A percentile compares a stretch with the other conserved stretches of the same genome.
These are phyloP conservation scores for Penstemon davidsonii DNA, from an alignment of 257 asterid species.

Conservation along the genomic window DNA sequence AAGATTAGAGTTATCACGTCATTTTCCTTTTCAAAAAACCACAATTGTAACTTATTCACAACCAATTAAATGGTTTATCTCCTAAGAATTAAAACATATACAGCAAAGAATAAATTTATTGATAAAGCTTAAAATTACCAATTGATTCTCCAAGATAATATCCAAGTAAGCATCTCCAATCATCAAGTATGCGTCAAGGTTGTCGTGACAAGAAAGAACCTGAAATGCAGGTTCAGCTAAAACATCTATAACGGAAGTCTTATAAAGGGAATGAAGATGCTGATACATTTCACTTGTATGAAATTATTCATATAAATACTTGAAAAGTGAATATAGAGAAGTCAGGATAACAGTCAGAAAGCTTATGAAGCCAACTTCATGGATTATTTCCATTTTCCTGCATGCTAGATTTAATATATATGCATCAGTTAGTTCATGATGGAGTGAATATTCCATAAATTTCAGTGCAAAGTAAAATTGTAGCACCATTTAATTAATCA, in stretches of 20 bases:
- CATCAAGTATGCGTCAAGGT: constrained; percentile 59
- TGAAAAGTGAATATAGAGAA: constrained; percentile 21
- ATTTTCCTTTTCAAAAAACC: constrained; percentile 12
- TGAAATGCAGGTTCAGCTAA: constrained; percentile 42
- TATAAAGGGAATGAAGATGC: constrained; percentile 16
- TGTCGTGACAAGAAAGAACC: constrained; percentile 57
- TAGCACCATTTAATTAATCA: neutral
- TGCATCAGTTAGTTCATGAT: constrained; percentile 4
- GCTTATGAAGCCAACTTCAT: constrained; percentile 16
- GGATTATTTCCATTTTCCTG: constrained; percentile 1
- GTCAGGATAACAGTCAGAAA: constrained; percentile 9
- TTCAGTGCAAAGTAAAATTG: constrained; percentile 2
- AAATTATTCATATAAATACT: constrained; percentile 17
- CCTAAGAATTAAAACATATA: constrained; percentile 20
- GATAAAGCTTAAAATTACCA: constrained; percentile 52
- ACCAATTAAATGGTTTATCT: constrained; percentile 12
- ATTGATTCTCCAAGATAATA: constrained; percentile 65
- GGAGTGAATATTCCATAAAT: constrained; percentile 14
- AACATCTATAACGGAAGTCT: constrained; percentile 17
- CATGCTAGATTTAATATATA: constrained; percentile 7
- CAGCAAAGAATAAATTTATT: constrained; percentile 18
- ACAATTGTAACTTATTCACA: constrained; percentile 18
- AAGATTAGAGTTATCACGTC: constrained; percentile 10
- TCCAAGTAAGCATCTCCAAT: constrained; percentile 71
- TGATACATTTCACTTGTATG: constrained; percentile 17